These are phyloP conservation scores for Citrullus amarus DNA, from an alignment of 306 rosid species.

Conservation along the genomic window DNA sequence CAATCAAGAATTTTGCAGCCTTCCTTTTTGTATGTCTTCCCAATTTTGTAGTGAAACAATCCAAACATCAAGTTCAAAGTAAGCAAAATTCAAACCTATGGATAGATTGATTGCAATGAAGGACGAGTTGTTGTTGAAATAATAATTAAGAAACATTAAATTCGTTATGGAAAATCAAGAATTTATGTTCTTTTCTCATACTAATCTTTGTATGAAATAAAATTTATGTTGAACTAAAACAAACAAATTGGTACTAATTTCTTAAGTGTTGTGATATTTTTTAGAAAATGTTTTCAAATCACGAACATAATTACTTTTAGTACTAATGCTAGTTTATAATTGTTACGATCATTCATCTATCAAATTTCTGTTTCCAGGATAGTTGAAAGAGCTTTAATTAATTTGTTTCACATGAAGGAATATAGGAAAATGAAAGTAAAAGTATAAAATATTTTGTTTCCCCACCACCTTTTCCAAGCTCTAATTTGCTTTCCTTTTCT, in stretches of 20 bases:
- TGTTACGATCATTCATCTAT: not conserved
- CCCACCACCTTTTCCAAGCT: not conserved
- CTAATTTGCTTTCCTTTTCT: not conserved
- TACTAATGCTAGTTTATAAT: no score
- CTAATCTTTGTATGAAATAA: no score
- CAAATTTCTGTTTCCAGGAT: not conserved
- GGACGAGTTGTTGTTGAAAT: no score
- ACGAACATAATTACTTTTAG: no score
- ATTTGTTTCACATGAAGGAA: not conserved
- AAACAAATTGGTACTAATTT: no score
- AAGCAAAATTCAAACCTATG: not conserved
- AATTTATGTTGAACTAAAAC: no score
- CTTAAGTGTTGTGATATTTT: no score
- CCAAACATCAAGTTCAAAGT: not conserved
- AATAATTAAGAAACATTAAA: no score
- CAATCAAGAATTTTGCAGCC: not conserved
- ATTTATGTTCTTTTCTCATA: no score
- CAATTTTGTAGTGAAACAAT: not conserved
- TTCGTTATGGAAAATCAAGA: no score
- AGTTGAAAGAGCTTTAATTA: not conserved
- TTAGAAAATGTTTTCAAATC: no score
- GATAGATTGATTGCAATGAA: no score
- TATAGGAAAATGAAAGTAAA: not conserved
- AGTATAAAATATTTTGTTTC: not conserved
- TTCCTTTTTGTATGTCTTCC: not conserved